These are phyloP conservation scores for Odontarrhena argentea DNA, from an alignment of 345 rosid species.

Conservation along the genomic window DNA sequence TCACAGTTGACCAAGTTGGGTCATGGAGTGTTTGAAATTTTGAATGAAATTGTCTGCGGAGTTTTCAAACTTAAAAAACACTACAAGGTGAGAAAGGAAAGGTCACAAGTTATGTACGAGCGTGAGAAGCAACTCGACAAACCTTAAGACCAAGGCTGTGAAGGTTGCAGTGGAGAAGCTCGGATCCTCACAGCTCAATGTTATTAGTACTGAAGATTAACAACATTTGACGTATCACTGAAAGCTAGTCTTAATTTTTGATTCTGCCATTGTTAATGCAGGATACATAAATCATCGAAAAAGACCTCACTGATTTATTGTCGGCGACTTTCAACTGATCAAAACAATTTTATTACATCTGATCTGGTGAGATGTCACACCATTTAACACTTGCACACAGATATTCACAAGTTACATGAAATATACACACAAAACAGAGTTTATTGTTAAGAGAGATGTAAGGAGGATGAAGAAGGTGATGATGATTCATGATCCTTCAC, in stretches of 20 bases:
- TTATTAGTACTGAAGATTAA: slow-evolving; percentile 45
- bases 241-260: slow-evolving; percentile 4
- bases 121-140: slow-evolving; percentile 65
- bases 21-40: too few species aligned
- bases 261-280: slow-evolving; percentile 1
- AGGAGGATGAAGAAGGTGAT: slow-evolving; percentile 33
- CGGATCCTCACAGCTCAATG: slow-evolving; percentile 50
- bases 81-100: slow-evolving; percentile 56
- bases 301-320: not conserved
- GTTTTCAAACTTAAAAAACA: not conserved
- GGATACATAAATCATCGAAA: not conserved
- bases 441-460: not conserved
- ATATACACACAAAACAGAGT: slow-evolving; percentile 9
- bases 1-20: too few species aligned
- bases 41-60: too few species aligned
- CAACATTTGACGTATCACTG: not conserved
- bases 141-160: slow-evolving; percentile 66
- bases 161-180: slow-evolving; percentile 65
- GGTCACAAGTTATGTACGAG: slow-evolving; percentile 54
- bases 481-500: slow-evolving; percentile 40
- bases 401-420: slow-evolving; percentile 25
- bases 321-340: not conserved
- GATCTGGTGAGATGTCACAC: not conserved
- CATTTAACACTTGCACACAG: slow-evolving; percentile 8
- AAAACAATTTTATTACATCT: not conserved